Evolutionary conservation across 2,329 filamentous ascomycete species (phyloP).

Genomic region (Fusarium concolor): DNA sequence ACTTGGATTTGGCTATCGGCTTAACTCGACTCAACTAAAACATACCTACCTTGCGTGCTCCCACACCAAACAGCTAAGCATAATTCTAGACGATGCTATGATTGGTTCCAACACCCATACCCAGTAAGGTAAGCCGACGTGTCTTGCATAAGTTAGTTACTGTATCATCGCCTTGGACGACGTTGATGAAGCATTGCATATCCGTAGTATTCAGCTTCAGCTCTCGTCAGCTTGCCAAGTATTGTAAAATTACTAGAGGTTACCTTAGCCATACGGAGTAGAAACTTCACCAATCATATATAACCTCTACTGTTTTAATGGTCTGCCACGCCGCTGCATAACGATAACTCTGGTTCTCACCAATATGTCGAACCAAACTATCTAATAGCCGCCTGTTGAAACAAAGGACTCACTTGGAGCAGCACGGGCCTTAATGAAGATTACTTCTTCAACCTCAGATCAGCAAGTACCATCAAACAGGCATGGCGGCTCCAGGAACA

Average conservation of each 20-base stretch:
- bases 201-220: not conserved
- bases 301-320: not conserved
- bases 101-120: slow-evolving; percentile 10
- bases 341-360: not conserved
- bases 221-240: not conserved
- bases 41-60: not conserved
- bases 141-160: slow-evolving; percentile 43
- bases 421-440: no score
- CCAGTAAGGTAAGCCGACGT: slow-evolving; percentile 41
- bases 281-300: not conserved
- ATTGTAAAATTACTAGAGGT: not conserved
- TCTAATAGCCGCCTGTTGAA: not conserved
- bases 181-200: not conserved
- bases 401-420: no score
- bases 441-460: no score
- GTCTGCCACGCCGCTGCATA: not conserved
- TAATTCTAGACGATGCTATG: not conserved
- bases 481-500: no score
- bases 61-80: not conserved
- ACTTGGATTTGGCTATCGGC: no score
- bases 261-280: not conserved
- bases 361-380: not conserved
- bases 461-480: no score
- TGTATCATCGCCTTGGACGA: slow-evolving; percentile 25
- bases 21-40: not conserved